phyloP scores from a whole-genome alignment of 2,329 filamentous ascomycete species.

The Aspergillus sp. region DNA sequence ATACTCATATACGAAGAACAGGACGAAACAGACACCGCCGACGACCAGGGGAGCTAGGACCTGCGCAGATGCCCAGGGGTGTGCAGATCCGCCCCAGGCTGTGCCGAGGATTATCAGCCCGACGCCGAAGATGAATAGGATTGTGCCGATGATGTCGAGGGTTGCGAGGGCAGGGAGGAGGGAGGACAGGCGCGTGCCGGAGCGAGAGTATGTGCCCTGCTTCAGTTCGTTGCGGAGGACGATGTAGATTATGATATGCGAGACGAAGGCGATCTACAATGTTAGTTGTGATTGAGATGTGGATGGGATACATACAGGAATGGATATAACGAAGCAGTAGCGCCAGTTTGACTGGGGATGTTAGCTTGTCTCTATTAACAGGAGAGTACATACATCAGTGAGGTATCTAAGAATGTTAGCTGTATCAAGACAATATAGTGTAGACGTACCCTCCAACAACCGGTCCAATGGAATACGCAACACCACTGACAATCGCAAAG shows the following conservation, averaged over 20 bases:
- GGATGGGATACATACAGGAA: conserved; percentile 49
- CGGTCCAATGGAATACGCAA: conserved; percentile 62
- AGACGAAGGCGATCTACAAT: conserved; percentile 46
- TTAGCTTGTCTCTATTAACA: conserved; percentile 40
- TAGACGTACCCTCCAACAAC: conserved; percentile 54
- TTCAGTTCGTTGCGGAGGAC: conserved; percentile 61
- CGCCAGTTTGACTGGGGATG: conserved; percentile 54
- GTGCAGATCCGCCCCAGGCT: conserved; percentile 57
- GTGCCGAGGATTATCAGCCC: conserved; percentile 56
- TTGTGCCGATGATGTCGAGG: conserved; percentile 57
- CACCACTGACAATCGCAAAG: conserved; percentile 60
- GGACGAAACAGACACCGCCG: conserved; percentile 43
- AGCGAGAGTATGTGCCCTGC: conserved; percentile 46
- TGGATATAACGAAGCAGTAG: conserved; percentile 66
- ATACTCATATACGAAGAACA: conserved; percentile 55
- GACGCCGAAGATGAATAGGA: conserved; percentile 57
- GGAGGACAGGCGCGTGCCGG: conserved; percentile 29
- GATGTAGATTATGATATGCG: conserved; percentile 55
- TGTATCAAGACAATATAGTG: neutral
- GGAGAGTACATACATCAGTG: conserved; percentile 26
- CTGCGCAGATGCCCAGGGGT: conserved; percentile 51
- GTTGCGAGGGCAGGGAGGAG: conserved; percentile 53
- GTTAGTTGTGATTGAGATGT: conserved; percentile 25
- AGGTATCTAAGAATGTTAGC: conserved; percentile 25
- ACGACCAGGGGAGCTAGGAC: conserved; percentile 53